phyloP scores from a whole-genome alignment of 352 stramenopile species.

The Discostella stelligera region DNA sequence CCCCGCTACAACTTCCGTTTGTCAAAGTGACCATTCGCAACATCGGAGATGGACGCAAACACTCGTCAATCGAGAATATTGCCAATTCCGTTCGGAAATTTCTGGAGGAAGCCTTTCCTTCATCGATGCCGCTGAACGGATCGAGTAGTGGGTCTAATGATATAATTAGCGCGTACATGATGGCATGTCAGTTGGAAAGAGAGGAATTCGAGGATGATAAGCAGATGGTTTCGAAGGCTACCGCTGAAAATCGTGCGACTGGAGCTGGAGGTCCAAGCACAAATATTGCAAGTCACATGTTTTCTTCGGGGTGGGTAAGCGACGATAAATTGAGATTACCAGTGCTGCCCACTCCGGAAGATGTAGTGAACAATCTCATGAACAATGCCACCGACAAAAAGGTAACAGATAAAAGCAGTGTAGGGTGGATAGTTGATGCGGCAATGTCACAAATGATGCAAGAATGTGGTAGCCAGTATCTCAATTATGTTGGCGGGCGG shows the following conservation, averaged over 20 bases:
- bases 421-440: conserved; percentile 32
- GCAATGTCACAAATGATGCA: conserved; percentile 49
- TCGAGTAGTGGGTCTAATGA: background rate
- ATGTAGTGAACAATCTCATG: conserved; percentile 28
- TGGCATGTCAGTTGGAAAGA: conserved; percentile 38
- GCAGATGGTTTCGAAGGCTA: conserved; percentile 26
- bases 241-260: background rate
- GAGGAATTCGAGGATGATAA: conserved; percentile 44
- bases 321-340: conserved; percentile 22
- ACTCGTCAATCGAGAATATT: conserved; percentile 21
- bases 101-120: conserved; percentile 41
- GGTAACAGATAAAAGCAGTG: background rate
- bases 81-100: conserved; percentile 37
- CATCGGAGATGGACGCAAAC: conserved; percentile 13
- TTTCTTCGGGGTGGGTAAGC: conserved; percentile 35
- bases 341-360: conserved; percentile 15
- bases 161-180: conserved; percentile 18
- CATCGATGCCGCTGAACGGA: background rate
- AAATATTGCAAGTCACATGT: conserved; percentile 1
- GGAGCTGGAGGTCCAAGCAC: background rate
- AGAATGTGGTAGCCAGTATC: conserved; percentile 41
- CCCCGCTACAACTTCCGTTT: conserved; percentile 43
- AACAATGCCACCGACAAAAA: conserved; percentile 23
- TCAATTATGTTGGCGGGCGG: conserved; percentile 28
- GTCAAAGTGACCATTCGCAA: conserved; percentile 51